Evolutionary conservation across 768 basidiomycete genomes (phyloP).

Genomic region (Lactifluus piperatus): DNA sequence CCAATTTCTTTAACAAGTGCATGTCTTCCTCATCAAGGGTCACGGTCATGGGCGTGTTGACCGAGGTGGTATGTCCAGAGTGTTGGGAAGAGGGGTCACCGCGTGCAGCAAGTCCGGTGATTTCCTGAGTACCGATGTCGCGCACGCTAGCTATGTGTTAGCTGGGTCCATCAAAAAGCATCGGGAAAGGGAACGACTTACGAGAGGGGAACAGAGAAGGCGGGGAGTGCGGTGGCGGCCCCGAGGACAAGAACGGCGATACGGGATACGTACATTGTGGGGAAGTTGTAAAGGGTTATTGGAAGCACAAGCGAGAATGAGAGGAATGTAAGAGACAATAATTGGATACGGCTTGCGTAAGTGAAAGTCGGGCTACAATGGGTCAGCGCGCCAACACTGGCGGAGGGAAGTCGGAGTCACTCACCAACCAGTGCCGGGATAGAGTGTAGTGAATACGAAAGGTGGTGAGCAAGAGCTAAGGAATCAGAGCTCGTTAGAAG

Average conservation of each 20-base stretch:
- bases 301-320: background rate
- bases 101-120: background rate
- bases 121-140: background rate
- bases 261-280: constrained; percentile 1
- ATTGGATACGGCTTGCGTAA: background rate
- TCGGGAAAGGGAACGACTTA: background rate
- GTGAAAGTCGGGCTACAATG: background rate
- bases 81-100: background rate
- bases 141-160: background rate
- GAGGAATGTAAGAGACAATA: background rate
- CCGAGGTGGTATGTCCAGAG: no score
- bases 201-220: background rate
- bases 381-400: background rate
- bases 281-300: background rate
- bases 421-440: constrained; percentile 7
- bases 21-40: no score
- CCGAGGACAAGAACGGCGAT: background rate
- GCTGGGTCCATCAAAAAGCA: background rate
- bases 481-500: background rate
- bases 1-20: no score
- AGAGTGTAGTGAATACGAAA: background rate
- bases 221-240: background rate
- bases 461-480: background rate
- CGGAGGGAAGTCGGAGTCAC: background rate
- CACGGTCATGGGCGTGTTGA: no score